A percentile compares a stretch with the other conserved stretches of the same genome.
Conservation (phyloP, 305 asterid species). For the Ruellia speciosa region DNA sequence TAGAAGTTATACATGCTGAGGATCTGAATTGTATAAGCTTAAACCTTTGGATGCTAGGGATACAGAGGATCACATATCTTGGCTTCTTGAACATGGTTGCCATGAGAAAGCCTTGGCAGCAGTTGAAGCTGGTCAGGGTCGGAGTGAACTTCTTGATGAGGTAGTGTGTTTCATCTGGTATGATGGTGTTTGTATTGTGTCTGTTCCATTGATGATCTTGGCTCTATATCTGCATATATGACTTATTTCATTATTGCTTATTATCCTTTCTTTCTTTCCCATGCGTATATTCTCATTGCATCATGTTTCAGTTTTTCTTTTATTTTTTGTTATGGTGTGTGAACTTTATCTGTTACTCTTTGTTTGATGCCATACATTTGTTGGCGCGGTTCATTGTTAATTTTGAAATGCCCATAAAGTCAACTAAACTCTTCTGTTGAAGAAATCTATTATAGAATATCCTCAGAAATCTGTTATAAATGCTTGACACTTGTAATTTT, state of each 20-base stretch:
- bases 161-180: slow-evolving; percentile 30
- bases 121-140: slow-evolving; percentile 91
- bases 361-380: background rate
- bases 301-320: background rate
- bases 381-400: background rate
- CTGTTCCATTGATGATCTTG: slow-evolving; percentile 10
- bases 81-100: slow-evolving; percentile 95
- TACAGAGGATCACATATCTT: slow-evolving; percentile 90
- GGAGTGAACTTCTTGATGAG: slow-evolving; percentile 93
- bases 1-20: background rate
- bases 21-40: slow-evolving; percentile 20
- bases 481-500: too few relatives aligned
- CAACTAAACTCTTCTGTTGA: background rate
- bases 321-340: background rate
- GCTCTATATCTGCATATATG: background rate
- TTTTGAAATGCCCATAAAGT: background rate
- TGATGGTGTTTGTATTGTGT: slow-evolving; percentile 14
- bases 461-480: background rate
- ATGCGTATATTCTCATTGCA: background rate
- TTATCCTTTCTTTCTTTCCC: background rate
- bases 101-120: slow-evolving; percentile 96
- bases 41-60: slow-evolving; percentile 53
- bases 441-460: background rate
- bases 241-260: background rate
- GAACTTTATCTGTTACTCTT: background rate